Percentiles rank a stretch among this genome's conserved stretches.
phyloP scores from a whole-genome alignment of 352 stramenopile species.

The Phytopythium vexans region DNA sequence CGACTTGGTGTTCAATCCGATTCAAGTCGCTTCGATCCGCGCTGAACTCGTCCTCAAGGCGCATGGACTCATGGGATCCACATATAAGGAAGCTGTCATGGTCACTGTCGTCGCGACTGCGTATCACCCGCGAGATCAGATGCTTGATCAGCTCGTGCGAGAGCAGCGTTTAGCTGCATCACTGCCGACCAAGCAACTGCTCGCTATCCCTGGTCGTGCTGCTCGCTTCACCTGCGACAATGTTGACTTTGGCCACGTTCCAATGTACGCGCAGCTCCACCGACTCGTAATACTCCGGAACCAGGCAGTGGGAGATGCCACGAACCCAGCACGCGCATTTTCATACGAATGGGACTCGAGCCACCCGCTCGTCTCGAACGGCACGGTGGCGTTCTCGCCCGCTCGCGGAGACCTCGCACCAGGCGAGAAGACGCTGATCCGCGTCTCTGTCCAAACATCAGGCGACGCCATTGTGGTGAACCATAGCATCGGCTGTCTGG shows the following conservation, averaged over 20 bases:
- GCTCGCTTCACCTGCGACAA: slow-evolving; percentile 48
- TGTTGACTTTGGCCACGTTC: slow-evolving; percentile 61
- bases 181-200: slow-evolving; percentile 25
- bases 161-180: slow-evolving; percentile 14
- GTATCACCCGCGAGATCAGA: slow-evolving; percentile 43
- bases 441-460: slow-evolving; percentile 37
- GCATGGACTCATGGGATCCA: slow-evolving; percentile 61
- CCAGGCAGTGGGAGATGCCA: slow-evolving; percentile 4
- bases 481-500: slow-evolving; percentile 58
- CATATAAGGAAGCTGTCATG: slow-evolving; percentile 65
- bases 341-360: slow-evolving; percentile 57
- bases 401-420: slow-evolving; percentile 39
- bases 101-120: slow-evolving; percentile 56
- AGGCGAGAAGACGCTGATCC: slow-evolving; percentile 49
- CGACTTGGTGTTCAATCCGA: slow-evolving; percentile 76
- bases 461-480: slow-evolving; percentile 57
- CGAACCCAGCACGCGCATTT: slow-evolving; percentile 11
- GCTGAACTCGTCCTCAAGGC: slow-evolving; percentile 60
- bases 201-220: slow-evolving; percentile 32
- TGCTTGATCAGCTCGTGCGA: slow-evolving; percentile 30
- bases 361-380: slow-evolving; percentile 51
- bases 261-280: slow-evolving; percentile 40
- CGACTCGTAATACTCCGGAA: slow-evolving; percentile 60
- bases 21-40: slow-evolving; percentile 52
- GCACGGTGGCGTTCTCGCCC: slow-evolving; percentile 47